Evolutionary conservation across 169 alveolate genomes (phyloP).

Genomic region (Theileria luwenshuni): DNA sequence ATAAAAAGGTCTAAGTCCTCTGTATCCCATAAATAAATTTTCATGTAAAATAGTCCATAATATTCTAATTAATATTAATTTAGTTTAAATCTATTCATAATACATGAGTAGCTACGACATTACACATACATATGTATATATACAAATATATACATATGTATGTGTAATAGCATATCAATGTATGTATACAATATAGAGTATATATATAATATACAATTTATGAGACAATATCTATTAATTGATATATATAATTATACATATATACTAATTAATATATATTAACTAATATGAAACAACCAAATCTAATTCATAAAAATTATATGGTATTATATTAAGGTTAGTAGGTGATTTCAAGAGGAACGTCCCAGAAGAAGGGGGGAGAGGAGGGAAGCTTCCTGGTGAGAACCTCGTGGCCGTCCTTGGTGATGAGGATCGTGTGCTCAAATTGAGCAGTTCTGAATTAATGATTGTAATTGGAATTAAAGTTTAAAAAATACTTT

Average conservation of each 20-base stretch:
- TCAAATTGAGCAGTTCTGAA: conserved; percentile 74
- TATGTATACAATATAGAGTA: background rate
- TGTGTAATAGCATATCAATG: background rate
- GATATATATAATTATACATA: background rate
- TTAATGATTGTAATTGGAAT: no score
- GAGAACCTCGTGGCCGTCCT: conserved; percentile 66
- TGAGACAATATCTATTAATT: no score
- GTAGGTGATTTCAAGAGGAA: conserved; percentile 12
- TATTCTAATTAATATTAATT: no score
- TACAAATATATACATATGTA: no score
- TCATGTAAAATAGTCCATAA: no score
- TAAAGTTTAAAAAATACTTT: no score
- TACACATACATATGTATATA: background rate
- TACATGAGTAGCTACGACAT: no score
- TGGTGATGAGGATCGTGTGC: conserved; percentile 70
- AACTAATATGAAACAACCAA: background rate
- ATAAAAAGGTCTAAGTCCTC: no score
- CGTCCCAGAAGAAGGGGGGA: conserved; percentile 46
- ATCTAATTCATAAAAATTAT: background rate
- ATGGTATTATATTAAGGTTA: background rate
- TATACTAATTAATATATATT: background rate
- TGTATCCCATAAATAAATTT: no score
- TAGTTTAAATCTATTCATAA: no score
- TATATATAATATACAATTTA: no score
- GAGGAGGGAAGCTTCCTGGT: conserved; percentile 61